Base-by-base conservation (phyloP, 2,329 filamentous ascomycete genomes). In the Orbilia blumenaviensis region DNA sequence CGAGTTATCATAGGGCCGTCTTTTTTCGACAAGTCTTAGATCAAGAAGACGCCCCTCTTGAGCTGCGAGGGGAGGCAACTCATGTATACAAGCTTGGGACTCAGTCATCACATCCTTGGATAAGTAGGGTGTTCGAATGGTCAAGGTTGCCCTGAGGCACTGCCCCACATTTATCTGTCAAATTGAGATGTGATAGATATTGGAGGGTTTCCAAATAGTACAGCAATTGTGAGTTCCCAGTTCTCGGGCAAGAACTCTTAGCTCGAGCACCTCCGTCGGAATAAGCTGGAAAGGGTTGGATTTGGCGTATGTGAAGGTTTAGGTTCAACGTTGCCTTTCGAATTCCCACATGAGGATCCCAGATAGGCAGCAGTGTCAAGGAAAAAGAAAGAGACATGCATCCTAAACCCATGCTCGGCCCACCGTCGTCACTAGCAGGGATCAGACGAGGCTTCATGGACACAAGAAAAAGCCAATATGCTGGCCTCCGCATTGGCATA, bases 321-420 rank as follows among this genome's bases (percentile, higher is more conserved):
- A 46, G 46, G 44, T 63, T 75, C 63, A 64, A 75, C 63, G 54
- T 66, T 66, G 69, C 21, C 25, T 12, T 60, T 21, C 14, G n/a
- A 52, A 32, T 66, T 64, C 62, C 66, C 71, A 75, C 71, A 68
- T 48, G 63, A 75, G 63, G 27, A 75, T 75, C 71, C 71, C 63
- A 68, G 63, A 68, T 68, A 75, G 71, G 71, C 71, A 75, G 71
- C 71, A 68, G 63, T 48, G 29, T 63, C 69, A 67, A 62, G 62
- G 42, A 58, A 61, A 38, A 67, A 71, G 66, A 74, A 74, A 67
- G 63, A 62, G 36, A 62, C 62, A 62, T 74, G 62, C 69, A 66
- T 29, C 54, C 16, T 12, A 16, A 7, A 63, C 71, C 63, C 56
- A 58, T 67, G 71, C 52, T 32, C 46, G 50, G 27, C 62, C 52